These are phyloP conservation scores for Colletotrichum theobromicola DNA, from an alignment of 2,329 filamentous ascomycete species.

Conservation along the genomic window DNA sequence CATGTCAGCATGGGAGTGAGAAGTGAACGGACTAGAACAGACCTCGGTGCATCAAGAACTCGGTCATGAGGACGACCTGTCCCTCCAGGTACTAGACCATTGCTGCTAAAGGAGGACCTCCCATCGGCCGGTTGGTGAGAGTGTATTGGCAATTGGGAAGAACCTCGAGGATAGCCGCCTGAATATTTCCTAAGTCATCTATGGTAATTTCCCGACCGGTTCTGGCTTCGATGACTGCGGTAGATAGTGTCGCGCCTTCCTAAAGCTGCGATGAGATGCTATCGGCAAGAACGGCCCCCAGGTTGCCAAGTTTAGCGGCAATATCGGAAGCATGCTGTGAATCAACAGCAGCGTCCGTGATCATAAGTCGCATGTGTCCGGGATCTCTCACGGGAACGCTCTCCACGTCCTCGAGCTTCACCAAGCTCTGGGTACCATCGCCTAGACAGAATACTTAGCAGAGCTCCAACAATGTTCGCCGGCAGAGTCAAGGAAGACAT, in stretches of 20 bases:
- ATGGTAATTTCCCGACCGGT: background rate
- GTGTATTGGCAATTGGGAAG: background rate
- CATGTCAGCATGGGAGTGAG: too few species aligned
- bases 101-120: background rate
- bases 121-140: background rate
- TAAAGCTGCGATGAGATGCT: background rate
- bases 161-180: background rate
- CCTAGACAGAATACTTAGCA: too few species aligned
- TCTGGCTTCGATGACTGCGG: background rate
- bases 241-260: background rate
- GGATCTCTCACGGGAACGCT: background rate
- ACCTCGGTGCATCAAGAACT: too few species aligned
- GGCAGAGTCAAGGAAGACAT: background rate
- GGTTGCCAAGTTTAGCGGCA: background rate
- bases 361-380: background rate
- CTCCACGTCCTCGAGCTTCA: background rate
- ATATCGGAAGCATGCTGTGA: background rate
- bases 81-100: too few species aligned
- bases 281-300: background rate
- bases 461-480: too few species aligned
- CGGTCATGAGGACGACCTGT: too few species aligned
- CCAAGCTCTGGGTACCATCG: background rate
- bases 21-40: too few species aligned
- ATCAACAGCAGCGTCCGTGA: background rate
- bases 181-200: background rate